Evolutionary conservation across 2,329 filamentous ascomycete genomes (phyloP), one percentile per base, ranked within the genome.

Genomic region (Hymenoscyphus repandus): DNA sequence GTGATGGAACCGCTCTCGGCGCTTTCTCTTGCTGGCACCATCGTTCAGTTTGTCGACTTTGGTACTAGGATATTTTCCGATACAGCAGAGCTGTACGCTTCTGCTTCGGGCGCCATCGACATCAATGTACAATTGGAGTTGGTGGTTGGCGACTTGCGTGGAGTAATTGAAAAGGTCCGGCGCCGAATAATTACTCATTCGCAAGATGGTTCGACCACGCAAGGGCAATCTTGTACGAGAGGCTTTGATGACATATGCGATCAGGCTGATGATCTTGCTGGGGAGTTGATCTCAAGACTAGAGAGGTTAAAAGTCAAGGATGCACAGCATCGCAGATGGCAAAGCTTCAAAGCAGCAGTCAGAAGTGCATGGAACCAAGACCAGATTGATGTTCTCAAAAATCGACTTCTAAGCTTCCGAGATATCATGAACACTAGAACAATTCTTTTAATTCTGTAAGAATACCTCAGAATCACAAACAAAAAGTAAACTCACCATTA

Each of bases 31-130:
- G 51, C 51, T 12, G 49, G 46, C 2, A 50, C 30, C 13, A 46
- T 53, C 13, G 46, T 58, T 15, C 51, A 58, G 34, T 56, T 56
- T 32, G 36, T 59, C 3, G 50, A 58, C 37, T 57, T 58, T 30
- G 40, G 45, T 13, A 39, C n/a, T 13, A 54, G 51, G 33, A n/a
- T 57, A 1, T 13, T 58, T 3, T 49, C 47, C 32, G 47, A 50
- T 6, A 12, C 41, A 11, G 30, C 6, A 6, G 43, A 54, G 11
- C 37, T 52, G 3, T 56, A 58, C 33, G 22, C 33, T 18, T 54
- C 53, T 17, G 15, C 38, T 10, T 15, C 38, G 13, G 38, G n/a
- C 32, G 38, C 38, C 17, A 11, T 40, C 13, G 38, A 40, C 11
- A 18, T 40, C 38, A 40, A 40, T 40, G 13, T 18, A 5, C 38